Evolutionary conservation across 805 yeast genomes (phyloP), one percentile per base, ranked within the genome.

Genomic region (Yarrowia porcina): DNA sequence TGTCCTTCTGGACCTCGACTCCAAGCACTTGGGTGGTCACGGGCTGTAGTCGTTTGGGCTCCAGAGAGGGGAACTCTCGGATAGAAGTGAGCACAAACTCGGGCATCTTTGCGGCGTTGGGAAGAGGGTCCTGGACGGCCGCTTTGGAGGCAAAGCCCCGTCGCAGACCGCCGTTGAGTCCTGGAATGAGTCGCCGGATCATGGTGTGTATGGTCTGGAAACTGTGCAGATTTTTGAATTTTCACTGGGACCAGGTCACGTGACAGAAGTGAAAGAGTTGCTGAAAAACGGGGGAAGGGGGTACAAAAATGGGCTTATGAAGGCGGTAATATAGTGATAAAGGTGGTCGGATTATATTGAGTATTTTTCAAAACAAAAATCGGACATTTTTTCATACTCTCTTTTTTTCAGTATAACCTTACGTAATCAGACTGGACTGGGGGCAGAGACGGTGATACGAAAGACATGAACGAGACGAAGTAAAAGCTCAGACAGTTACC

Each of bases 1-100:
- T 76, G 74, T 94, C 99, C 74, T 97, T 85, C 76, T 99, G 86
- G 64, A 90, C 73, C 50, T 96, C 96, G 20, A 81, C 79, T 64
- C 85, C 86, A 44, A 94, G 77, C 38, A 91, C 79, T n/a, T 79
- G 71, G 3, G 88, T 73, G 36, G 94, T 88, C 38, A 92, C 85
- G 17, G 97, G 94, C 65, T 88, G 81, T 68, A 89, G 81, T 10
- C 83, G 74, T 61, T 82, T 80, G 32, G 99, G 99, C 74, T 91
- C 96, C 64, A 94, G 80, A 4, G 96, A 87, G 35, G 99, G 99
- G 75, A 94, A 94, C 30, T 86, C 74, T 65, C 97, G 83, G 61
- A 90, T 74, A 1, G 96, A 82, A 11, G 96, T 84, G 65, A 93
- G 77, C 0, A 92, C 89, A 69, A 83, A 89, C 66, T 80, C 77